Percentiles rank a stretch among this genome's conserved stretches.
These are phyloP conservation scores for Diaporthe humulicola DNA, from an alignment of 2,329 filamentous ascomycete species.

Conservation along the genomic window DNA sequence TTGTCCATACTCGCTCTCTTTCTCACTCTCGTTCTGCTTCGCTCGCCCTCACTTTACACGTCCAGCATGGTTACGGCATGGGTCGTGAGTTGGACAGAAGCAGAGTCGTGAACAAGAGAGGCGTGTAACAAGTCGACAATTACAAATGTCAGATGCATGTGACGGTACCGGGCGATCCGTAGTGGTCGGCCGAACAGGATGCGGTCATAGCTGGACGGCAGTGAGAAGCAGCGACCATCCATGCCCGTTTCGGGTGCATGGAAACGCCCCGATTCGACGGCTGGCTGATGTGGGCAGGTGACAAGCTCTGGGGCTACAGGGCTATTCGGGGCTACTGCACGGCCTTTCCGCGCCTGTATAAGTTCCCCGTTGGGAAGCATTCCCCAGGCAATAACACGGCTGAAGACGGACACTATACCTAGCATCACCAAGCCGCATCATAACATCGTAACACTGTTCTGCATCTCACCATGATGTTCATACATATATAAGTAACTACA, in stretches of 20 bases:
- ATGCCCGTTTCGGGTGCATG: conserved; percentile 10
- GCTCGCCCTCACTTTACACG: neutral
- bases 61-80: neutral
- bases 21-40: neutral
- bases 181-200: neutral
- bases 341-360: neutral
- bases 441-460: too few species aligned
- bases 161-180: neutral
- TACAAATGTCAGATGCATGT: neutral
- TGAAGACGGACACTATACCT: too few species aligned
- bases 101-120: neutral
- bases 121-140: neutral
- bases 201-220: conserved; percentile 6
- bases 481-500: too few species aligned
- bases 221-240: neutral
- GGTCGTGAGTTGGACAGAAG: neutral
- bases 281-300: neutral
- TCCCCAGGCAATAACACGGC: too few species aligned
- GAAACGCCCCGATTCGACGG: conserved; percentile 26
- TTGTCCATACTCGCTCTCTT: neutral
- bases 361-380: too few species aligned
- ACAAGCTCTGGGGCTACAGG: conserved; percentile 6
- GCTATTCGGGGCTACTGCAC: neutral
- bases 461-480: too few species aligned
- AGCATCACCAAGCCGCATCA: too few species aligned